Evolutionary conservation across 2,329 filamentous ascomycete species (phyloP), one percentile per base, ranked within the genome.

Genomic region (Trichoderma koningiopsis): DNA sequence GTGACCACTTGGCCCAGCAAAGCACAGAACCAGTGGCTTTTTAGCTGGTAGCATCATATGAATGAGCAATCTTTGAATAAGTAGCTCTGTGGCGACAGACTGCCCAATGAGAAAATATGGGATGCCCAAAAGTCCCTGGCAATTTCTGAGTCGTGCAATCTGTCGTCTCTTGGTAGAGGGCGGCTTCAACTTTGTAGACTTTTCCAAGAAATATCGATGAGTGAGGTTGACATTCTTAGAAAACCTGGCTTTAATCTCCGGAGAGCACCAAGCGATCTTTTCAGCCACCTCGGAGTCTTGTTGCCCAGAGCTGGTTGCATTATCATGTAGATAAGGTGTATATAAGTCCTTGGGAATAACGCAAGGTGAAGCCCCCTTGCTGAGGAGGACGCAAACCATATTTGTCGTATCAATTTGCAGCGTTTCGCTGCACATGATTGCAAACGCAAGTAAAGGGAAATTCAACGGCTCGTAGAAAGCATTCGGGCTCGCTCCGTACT

Each of bases 1-100:
- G 69, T 85, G 83, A 0, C 83, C 83, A 43, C 80, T 82, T 0
- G 81, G 80, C 0, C 83, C 84, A 4, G 81, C 80, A 62, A 84
- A 84, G 1, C 80, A 75, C 7, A 69, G 27, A 5, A 69, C 68
- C 14, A 69, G 61, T 8, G 68, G 68, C 1, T 55, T 62, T 16
- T 47, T 60, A 0, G 56, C 56, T 2, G 61, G 68, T 47, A 69
- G 31, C 53, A 65, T 43, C 16, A 66, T 24, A 43, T 69, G 68
- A 7, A 33, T 66, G 47, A 69, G 60, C 10, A 69, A 22, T 11
- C 24, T 59, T 49, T 69, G 68, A n/a, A 65, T 60, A 4, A 69
- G 61, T 3, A 84, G 62, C 3, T 74, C 74, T 0, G 75, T 72
- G 7, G 79, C 79, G 10, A 71, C 35, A 5, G 69, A 70, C 65